These are phyloP conservation scores for Tolypocladium tropicale DNA, from an alignment of 2,329 filamentous ascomycete species.

Conservation along the genomic window DNA sequence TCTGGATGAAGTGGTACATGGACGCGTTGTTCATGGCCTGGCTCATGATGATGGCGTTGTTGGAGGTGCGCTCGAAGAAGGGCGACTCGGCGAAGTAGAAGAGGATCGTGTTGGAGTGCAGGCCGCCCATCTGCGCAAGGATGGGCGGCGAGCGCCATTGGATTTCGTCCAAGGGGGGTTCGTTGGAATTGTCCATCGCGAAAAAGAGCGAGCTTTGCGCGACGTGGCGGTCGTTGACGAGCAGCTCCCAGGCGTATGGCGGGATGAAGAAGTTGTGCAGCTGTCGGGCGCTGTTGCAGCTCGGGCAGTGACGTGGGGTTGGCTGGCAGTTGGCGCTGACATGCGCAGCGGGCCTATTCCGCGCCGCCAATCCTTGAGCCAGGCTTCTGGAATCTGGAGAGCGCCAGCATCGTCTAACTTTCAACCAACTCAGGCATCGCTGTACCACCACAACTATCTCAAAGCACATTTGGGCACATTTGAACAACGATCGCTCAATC, in stretches of 20 bases:
- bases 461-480: neutral
- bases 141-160: conserved; percentile 49
- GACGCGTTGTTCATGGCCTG: conserved; percentile 52
- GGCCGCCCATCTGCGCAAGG: conserved; percentile 41
- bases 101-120: conserved; percentile 55
- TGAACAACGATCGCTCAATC: neutral
- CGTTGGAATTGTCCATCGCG: conserved; percentile 34
- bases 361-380: neutral
- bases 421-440: neutral
- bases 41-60: conserved; percentile 52
- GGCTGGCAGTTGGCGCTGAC: conserved; percentile 9
- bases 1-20: conserved; percentile 47
- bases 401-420: neutral
- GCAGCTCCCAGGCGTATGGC: neutral
- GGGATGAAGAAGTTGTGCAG: neutral
- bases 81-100: conserved; percentile 60
- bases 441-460: neutral
- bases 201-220: neutral
- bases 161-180: conserved; percentile 54
- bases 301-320: conserved; percentile 3
- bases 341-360: conserved; percentile 6
- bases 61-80: conserved; percentile 58
- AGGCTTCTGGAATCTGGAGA: neutral
- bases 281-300: neutral
- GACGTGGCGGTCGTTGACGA: conserved; percentile 1